Percentiles rank a stretch among this genome's conserved stretches.
These are phyloP conservation scores for Apiotrichum mycotoxinovorans DNA, from an alignment of 1,284 basidiomycete genomes.

Conservation along the genomic window DNA sequence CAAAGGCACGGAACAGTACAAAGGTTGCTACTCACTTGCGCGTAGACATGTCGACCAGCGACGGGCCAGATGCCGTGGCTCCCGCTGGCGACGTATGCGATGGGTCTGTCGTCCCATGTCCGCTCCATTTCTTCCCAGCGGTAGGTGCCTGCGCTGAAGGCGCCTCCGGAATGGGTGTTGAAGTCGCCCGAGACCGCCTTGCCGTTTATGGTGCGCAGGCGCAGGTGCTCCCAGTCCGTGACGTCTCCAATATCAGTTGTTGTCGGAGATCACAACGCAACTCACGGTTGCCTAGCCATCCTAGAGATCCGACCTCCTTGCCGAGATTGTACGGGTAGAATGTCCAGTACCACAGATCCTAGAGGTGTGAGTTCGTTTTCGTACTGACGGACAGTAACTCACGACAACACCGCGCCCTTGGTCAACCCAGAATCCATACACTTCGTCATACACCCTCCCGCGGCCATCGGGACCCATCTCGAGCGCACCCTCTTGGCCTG, in stretches of 20 bases:
- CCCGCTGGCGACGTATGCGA: conserved; percentile 43
- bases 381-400: conserved; percentile 15
- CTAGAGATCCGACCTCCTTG: conserved; percentile 40
- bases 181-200: conserved; percentile 41
- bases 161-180: conserved; percentile 36
- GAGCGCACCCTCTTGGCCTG: conserved; percentile 26
- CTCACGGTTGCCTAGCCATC: conserved; percentile 46
- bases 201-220: conserved; percentile 42
- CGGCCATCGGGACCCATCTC: conserved; percentile 24
- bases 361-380: neutral
- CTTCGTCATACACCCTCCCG: conserved; percentile 31
- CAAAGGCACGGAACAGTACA: no score
- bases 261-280: neutral
- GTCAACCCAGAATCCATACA: conserved; percentile 47
- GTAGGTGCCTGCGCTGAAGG: conserved; percentile 38
- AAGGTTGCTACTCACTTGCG: conserved; percentile 19
- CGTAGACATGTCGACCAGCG: conserved; percentile 43
- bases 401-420: conserved; percentile 39
- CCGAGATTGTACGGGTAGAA: conserved; percentile 49
- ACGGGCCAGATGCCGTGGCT: conserved; percentile 46
- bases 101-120: conserved; percentile 31
- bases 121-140: conserved; percentile 41
- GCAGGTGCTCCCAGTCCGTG: conserved; percentile 44
- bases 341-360: conserved; percentile 49
- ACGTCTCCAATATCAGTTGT: conserved; percentile 30